Conservation (phyloP, 208 protist species). For the Acanthamoeba culbertsoni region DNA sequence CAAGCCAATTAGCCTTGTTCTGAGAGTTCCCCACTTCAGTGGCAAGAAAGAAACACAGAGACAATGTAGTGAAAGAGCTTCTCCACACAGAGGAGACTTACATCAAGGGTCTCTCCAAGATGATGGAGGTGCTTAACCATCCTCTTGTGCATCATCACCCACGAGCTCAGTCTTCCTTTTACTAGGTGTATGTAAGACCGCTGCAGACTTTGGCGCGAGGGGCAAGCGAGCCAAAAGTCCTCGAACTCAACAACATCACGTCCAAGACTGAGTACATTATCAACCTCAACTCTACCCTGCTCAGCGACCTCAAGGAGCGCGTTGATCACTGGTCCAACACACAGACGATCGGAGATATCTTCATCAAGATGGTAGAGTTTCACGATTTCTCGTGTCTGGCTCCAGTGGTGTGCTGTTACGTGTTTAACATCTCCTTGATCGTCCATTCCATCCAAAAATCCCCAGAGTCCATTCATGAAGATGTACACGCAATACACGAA, state of each 20-base stretch:
- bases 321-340: conserved; percentile 41
- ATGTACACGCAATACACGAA: conserved; percentile 61
- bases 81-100: conserved; percentile 43
- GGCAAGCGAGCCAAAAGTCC: background rate
- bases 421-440: background rate
- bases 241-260: conserved; percentile 52
- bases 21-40: background rate
- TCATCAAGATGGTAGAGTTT: conserved; percentile 21
- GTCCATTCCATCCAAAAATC: background rate
- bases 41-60: conserved; percentile 30
- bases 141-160: background rate
- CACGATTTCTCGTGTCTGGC: background rate
- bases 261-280: conserved; percentile 56
- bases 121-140: background rate
- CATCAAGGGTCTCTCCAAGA: conserved; percentile 1
- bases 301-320: background rate
- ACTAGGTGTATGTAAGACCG: background rate
- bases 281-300: conserved; percentile 43
- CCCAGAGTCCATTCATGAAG: conserved; percentile 55
- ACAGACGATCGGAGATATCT: conserved; percentile 31
- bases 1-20: background rate
- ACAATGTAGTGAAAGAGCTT: conserved; percentile 31
- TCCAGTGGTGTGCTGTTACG: too few species aligned
- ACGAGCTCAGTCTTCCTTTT: background rate
- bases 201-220: background rate